Evolutionary conservation across 176 grass and related monocot genomes (phyloP).

Genomic region (Carex cristatella): DNA sequence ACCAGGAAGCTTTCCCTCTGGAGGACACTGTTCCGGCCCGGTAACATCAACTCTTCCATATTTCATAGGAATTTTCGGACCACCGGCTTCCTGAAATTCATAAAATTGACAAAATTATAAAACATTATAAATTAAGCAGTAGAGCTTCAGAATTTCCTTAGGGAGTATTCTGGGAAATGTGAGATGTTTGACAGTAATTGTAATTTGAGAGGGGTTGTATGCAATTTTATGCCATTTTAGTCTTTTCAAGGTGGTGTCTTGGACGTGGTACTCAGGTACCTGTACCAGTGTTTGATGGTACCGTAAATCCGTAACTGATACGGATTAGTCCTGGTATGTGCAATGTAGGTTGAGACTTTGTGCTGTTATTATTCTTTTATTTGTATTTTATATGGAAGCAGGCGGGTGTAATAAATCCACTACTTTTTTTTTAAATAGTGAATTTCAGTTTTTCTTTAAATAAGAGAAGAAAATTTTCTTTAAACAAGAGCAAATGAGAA

Average conservation of each 20-base stretch:
- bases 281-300: not conserved
- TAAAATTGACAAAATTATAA: constrained; percentile 18
- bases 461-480: not conserved
- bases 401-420: not conserved
- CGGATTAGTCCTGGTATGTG: not conserved
- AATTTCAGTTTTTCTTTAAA: not conserved
- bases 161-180: not conserved
- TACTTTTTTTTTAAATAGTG: not conserved
- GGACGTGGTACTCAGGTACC: not conserved
- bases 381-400: not conserved
- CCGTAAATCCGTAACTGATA: not conserved
- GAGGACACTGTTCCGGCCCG: constrained; percentile 86
- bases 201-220: not conserved
- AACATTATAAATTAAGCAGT: not conserved
- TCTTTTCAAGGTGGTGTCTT: not conserved
- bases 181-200: not conserved
- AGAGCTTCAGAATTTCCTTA: not conserved
- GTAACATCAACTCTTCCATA: constrained; percentile 87
- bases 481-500: not conserved
- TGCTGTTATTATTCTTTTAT: not conserved
- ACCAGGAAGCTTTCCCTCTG: constrained; percentile 98
- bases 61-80: constrained; percentile 87
- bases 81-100: constrained; percentile 67
- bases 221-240: not conserved
- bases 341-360: not conserved